These are phyloP conservation scores for Aspergillus calidoustus DNA, from an alignment of 2,329 filamentous ascomycete genomes.

Conservation along the genomic window DNA sequence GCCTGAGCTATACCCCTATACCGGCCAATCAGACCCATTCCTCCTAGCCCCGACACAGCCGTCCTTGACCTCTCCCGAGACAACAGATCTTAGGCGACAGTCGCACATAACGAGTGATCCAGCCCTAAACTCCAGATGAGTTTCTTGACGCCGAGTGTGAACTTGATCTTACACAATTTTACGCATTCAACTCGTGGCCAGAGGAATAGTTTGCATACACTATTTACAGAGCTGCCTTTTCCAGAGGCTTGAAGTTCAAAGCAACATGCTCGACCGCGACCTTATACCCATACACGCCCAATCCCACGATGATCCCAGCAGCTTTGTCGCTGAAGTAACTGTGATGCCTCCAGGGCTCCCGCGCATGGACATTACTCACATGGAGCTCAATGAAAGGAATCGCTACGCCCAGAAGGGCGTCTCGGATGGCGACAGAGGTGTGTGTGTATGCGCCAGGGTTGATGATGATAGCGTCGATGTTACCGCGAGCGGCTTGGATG, in stretches of 20 bases:
- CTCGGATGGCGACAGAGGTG: slow-evolving; percentile 75
- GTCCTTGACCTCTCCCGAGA: slow-evolving; percentile 26
- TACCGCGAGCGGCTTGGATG: slow-evolving; percentile 68
- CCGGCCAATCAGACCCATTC: slow-evolving; percentile 40
- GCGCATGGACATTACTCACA: slow-evolving; percentile 72
- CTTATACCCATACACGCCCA: slow-evolving; percentile 67
- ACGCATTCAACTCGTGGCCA: neutral
- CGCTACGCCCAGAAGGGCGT: slow-evolving; percentile 69
- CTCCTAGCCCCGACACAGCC: slow-evolving; percentile 38
- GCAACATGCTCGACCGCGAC: slow-evolving; percentile 61
- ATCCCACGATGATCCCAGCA: slow-evolving; percentile 70
- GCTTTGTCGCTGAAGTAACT: slow-evolving; percentile 79
- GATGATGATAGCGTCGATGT: slow-evolving; percentile 67
- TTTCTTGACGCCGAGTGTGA: neutral
- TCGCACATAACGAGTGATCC: slow-evolving; percentile 24
- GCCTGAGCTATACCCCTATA: slow-evolving; percentile 43
- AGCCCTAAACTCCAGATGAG: slow-evolving; percentile 16
- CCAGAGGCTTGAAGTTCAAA: slow-evolving; percentile 41
- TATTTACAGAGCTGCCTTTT: slow-evolving; percentile 28
- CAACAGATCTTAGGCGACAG: slow-evolving; percentile 26
- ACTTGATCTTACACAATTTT: neutral
- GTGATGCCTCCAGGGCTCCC: slow-evolving; percentile 70
- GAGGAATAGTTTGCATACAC: neutral
- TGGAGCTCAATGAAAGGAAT: slow-evolving; percentile 81
- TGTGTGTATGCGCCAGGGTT: slow-evolving; percentile 78